Percentiles rank a stretch among this genome's conserved stretches.
phyloP scores from a whole-genome alignment of 148 eudicot species.

The Gaultheria prostrata region DNA sequence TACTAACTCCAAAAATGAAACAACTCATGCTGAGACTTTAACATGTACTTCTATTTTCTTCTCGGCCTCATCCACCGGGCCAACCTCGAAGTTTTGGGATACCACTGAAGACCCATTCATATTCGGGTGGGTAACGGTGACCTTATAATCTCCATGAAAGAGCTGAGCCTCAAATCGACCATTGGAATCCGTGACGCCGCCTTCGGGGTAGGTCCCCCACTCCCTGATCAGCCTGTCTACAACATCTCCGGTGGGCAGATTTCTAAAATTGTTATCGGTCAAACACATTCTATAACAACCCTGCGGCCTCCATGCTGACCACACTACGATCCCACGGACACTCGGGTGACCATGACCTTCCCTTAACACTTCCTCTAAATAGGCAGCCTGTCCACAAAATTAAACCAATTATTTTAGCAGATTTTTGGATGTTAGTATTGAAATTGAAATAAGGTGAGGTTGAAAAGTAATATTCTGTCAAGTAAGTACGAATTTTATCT shows the following conservation, averaged over 20 bases:
- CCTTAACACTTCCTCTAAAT: conserved; percentile 42
- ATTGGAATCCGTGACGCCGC: conserved; percentile 33
- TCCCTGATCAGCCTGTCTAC: conserved; percentile 43
- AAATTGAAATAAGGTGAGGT: background rate
- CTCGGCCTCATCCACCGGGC: background rate
- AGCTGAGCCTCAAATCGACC: conserved; percentile 38
- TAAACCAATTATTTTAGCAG: background rate
- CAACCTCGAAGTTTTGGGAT: background rate
- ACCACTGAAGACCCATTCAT: background rate
- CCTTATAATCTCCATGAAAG: conserved; percentile 52
- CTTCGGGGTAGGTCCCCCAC: conserved; percentile 20
- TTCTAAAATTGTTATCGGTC: conserved; percentile 55
- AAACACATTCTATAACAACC: conserved; percentile 58
- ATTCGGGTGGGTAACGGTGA: conserved; percentile 13
- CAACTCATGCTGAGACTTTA: background rate
- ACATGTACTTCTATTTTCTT: background rate
- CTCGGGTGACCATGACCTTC: conserved; percentile 48
- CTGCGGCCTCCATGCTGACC: conserved; percentile 47
- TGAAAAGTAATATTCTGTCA: too few species aligned
- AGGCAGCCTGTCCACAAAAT: conserved; percentile 26
- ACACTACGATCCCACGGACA: conserved; percentile 51
- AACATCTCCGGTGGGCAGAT: conserved; percentile 48
- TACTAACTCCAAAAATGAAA: background rate
- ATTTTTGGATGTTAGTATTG: background rate
- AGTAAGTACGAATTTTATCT: too few species aligned